Evolutionary conservation across 352 stramenopile genomes (phyloP).

Genomic region (Globisporangium abappressorium): DNA sequence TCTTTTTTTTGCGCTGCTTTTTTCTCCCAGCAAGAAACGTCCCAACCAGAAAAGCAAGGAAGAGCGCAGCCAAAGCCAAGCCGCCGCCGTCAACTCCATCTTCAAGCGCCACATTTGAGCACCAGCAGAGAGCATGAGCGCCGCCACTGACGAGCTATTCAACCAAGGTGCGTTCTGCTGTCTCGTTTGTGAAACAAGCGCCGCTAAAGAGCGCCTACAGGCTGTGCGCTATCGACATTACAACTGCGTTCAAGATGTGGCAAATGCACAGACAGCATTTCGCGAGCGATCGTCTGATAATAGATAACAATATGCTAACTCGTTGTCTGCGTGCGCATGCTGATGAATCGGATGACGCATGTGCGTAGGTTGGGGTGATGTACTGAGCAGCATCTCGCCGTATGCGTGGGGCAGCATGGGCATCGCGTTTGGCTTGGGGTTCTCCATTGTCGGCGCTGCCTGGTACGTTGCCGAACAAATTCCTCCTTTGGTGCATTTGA

Average conservation of each 20-base stretch:
- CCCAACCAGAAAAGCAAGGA: conserved; percentile 12
- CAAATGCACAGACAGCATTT: neutral
- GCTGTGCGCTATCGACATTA: neutral
- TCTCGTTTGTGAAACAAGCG: neutral
- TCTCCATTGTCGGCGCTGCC: conserved; percentile 97
- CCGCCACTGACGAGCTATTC: conserved; percentile 79
- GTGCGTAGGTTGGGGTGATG: conserved; percentile 86
- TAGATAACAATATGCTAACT: neutral
- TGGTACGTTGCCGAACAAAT: conserved; percentile 56
- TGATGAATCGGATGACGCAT: neutral
- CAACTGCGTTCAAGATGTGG: neutral
- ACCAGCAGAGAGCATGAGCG: conserved; percentile 49
- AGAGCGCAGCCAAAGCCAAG: neutral
- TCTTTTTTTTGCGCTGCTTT: conserved; percentile 15
- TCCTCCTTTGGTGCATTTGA: neutral
- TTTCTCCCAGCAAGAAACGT: conserved; percentile 13
- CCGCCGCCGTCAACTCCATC: neutral
- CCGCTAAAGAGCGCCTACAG: neutral
- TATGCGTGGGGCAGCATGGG: conserved; percentile 98
- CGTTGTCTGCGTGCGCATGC: neutral
- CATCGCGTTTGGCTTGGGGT: conserved; percentile 94
- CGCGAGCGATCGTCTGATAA: neutral
- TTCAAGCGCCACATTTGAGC: neutral
- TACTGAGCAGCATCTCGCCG: conserved; percentile 98
- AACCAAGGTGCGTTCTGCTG: conserved; percentile 60